Conservation (phyloP, 2,329 filamentous ascomycete species). For the Cladosporium cucumerinum region DNA sequence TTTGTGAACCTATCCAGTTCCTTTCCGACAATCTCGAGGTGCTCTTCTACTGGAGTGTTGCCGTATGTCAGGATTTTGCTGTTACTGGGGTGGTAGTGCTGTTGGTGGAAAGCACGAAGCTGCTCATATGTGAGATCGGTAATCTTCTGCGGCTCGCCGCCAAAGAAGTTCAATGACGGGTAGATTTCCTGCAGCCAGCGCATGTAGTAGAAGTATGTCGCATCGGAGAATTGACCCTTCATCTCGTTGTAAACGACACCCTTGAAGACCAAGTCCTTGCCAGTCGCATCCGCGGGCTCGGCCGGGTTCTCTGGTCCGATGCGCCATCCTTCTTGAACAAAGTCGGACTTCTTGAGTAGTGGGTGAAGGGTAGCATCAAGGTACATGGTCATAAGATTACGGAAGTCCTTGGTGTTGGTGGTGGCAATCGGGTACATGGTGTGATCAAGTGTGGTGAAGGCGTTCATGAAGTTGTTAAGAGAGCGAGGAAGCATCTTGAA, state of each 20-base stretch:
- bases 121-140: constrained; percentile 92
- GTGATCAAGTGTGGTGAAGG: constrained; percentile 92
- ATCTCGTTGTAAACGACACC: constrained; percentile 99
- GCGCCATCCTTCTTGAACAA: constrained; percentile 94
- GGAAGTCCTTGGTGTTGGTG: constrained; percentile 91
- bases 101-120: constrained; percentile 79
- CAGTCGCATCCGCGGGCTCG: constrained; percentile 42
- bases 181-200: constrained; percentile 93
- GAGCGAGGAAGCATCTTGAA: constrained; percentile 99
- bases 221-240: constrained; percentile 99
- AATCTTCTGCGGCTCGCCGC: constrained; percentile 93
- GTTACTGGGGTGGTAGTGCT: constrained; percentile 97
- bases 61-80: constrained; percentile 95
- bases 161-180: constrained; percentile 92
- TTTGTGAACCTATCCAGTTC: constrained; percentile 71
- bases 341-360: constrained; percentile 84
- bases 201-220: constrained; percentile 93
- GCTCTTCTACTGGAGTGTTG: constrained; percentile 79
- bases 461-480: constrained; percentile 99
- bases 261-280: constrained; percentile 78
- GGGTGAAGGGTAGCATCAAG: constrained; percentile 91
- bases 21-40: constrained; percentile 73
- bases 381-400: constrained; percentile 94
- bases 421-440: constrained; percentile 98
- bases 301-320: constrained; percentile 85